These are phyloP conservation scores for Neofusicoccum parvum DNA, from an alignment of 2,329 filamentous ascomycete species.

Conservation along the genomic window DNA sequence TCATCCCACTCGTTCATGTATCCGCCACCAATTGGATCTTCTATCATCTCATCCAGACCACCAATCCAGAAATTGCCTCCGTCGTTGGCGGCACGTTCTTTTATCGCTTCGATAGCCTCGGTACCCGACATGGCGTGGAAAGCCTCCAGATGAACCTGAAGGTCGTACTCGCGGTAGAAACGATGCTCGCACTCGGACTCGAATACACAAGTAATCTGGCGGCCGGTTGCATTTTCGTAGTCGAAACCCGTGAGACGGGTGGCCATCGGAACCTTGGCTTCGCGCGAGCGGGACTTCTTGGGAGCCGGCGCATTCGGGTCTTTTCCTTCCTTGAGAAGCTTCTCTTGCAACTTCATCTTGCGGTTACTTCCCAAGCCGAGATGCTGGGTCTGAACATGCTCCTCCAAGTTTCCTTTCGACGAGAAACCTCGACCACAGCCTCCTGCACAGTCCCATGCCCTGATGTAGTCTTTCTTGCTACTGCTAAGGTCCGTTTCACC, in stretches of 20 bases:
- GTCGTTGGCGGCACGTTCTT: conserved; percentile 42
- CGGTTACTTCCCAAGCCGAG: conserved; percentile 58
- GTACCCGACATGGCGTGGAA: conserved; percentile 40
- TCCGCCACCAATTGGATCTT: background rate
- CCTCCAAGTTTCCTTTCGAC: conserved; percentile 76
- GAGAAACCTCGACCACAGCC: conserved; percentile 77
- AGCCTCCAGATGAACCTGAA: conserved; percentile 58
- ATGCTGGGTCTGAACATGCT: conserved; percentile 83
- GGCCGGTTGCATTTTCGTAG: conserved; percentile 52
- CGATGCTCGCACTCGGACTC: conserved; percentile 22
- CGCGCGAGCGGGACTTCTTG: conserved; percentile 5
- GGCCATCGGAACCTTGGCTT: conserved; percentile 34
- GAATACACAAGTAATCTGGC: conserved; percentile 56
- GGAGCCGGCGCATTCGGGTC: background rate
- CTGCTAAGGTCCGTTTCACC: conserved; percentile 64
- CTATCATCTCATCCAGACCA: conserved; percentile 29
- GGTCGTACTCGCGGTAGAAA: conserved; percentile 61
- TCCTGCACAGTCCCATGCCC: conserved; percentile 64
- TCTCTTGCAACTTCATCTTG: conserved; percentile 37
- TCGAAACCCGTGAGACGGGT: conserved; percentile 59
- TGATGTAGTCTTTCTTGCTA: conserved; percentile 55
- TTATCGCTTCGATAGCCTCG: conserved; percentile 41
- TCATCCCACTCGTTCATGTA: conserved; percentile 1
- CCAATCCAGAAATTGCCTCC: conserved; percentile 52
- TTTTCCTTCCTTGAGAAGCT: conserved; percentile 39